Evolutionary conservation across 2,329 filamentous ascomycete species (phyloP).

Genomic region (Alternaria rosae): DNA sequence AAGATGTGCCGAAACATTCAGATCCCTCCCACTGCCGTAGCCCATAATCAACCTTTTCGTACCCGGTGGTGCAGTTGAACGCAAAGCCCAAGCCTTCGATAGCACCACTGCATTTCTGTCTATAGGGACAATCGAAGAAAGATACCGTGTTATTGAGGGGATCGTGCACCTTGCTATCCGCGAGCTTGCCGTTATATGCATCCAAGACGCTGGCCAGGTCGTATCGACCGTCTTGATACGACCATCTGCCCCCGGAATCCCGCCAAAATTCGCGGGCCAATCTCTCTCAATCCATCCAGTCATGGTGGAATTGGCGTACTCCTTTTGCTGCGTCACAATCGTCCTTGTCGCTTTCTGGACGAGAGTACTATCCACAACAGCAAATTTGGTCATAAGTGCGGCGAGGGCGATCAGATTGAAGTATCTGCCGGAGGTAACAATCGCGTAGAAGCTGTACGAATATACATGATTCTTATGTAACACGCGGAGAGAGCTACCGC

Average conservation of each 20-base stretch:
- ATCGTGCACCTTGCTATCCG: constrained; percentile 34
- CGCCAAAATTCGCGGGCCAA: constrained; percentile 25
- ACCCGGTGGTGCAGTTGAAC: constrained; percentile 23
- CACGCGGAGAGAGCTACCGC: constrained; percentile 26
- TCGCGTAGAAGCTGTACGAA: constrained; percentile 34
- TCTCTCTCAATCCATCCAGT: constrained; percentile 30
- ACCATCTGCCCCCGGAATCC: constrained; percentile 26
- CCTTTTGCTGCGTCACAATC: constrained; percentile 7
- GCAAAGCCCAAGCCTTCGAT: constrained; percentile 27
- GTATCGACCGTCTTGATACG: constrained; percentile 29
- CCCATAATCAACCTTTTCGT: constrained; percentile 27
- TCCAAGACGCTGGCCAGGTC: constrained; percentile 27
- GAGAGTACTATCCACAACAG: constrained; percentile 32
- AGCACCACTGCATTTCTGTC: constrained; percentile 28
- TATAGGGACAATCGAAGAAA: constrained; percentile 30
- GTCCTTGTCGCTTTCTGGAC: constrained; percentile 31
- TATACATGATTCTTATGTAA: constrained; percentile 34
- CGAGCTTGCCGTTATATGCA: constrained; percentile 32
- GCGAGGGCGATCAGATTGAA: constrained; percentile 37
- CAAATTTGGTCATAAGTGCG: constrained; percentile 37
- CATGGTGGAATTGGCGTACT: constrained; percentile 26
- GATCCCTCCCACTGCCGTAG: constrained; percentile 15
- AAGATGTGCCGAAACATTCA: constrained; percentile 7
- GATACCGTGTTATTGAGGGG: constrained; percentile 15
- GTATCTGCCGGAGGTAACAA: constrained; percentile 27